phyloP scores from a whole-genome alignment of 2,329 filamentous ascomycete species.

The Drechslerella stenobrocha region DNA sequence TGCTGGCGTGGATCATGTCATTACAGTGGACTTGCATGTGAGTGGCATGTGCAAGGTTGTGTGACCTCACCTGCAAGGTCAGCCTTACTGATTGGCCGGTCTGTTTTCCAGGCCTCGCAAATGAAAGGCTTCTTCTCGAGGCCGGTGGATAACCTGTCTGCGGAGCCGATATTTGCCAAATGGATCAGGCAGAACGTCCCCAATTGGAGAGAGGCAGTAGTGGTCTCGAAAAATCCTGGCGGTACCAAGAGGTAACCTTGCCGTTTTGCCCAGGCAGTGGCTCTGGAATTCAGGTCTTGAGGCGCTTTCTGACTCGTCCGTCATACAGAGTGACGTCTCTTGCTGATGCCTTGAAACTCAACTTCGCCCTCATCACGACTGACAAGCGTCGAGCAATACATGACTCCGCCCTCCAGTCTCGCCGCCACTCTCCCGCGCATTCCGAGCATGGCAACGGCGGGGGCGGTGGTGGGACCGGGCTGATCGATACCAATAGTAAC shows the following conservation, averaged over 20 bases:
- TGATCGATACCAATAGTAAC: no score
- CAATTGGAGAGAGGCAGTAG: conserved; percentile 86
- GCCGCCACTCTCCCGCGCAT: conserved; percentile 51
- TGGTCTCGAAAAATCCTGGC: conserved; percentile 97
- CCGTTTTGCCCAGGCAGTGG: neutral
- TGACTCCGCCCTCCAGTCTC: conserved; percentile 52
- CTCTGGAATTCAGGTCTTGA: neutral
- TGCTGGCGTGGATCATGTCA: conserved; percentile 94
- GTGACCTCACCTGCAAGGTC: conserved; percentile 7
- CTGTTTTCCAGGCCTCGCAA: conserved; percentile 68
- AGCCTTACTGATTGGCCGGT: conserved; percentile 30
- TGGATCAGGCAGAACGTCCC: conserved; percentile 91
- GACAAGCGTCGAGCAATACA: conserved; percentile 66
- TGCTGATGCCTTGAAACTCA: conserved; percentile 92
- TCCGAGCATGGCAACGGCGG: conserved; percentile 55
- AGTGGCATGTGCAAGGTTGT: conserved; percentile 53
- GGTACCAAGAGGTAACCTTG: conserved; percentile 72
- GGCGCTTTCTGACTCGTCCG: conserved; percentile 9
- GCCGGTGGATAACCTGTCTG: conserved; percentile 94
- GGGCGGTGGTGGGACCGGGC: neutral
- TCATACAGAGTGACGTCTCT: conserved; percentile 76
- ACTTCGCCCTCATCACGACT: conserved; percentile 94
- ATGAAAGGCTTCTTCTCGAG: conserved; percentile 99
- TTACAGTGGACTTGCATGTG: conserved; percentile 91
- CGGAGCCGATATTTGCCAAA: conserved; percentile 88